Evolutionary conservation across 208 protist genomes (phyloP).

Genomic region (Borovskyia barvae): DNA sequence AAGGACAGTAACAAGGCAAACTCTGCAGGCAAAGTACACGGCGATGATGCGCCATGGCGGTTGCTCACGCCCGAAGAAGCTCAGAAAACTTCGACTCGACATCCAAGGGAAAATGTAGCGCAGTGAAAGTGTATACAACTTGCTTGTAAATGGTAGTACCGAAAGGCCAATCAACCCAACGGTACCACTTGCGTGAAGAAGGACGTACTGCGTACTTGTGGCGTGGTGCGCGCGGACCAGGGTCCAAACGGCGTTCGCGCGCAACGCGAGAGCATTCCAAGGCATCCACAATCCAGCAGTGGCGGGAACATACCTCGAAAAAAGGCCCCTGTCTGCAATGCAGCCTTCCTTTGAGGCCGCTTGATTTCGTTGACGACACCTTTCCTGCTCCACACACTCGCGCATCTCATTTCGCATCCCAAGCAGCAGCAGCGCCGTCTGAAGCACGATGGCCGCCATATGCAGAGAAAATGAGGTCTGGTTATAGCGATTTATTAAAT

Average conservation of each 20-base stretch:
- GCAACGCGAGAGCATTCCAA: slow-evolving; percentile 16
- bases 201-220: slow-evolving; percentile 43
- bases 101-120: slow-evolving; percentile 62
- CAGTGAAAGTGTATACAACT: slow-evolving; percentile 63
- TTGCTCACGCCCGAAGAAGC: slow-evolving; percentile 52
- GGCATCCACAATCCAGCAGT: slow-evolving; percentile 19
- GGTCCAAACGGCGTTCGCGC: slow-evolving; percentile 33
- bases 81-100: slow-evolving; percentile 59
- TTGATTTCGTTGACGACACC: neutral
- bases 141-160: slow-evolving; percentile 59
- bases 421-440: slow-evolving; percentile 59
- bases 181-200: slow-evolving; percentile 40
- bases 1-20: slow-evolving; percentile 33
- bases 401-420: slow-evolving; percentile 69
- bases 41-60: slow-evolving; percentile 13
- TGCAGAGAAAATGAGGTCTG: slow-evolving; percentile 66
- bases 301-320: slow-evolving; percentile 4
- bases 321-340: slow-evolving; percentile 3
- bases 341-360: neutral
- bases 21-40: slow-evolving; percentile 25
- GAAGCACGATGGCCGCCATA: slow-evolving; percentile 48
- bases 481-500: slow-evolving; percentile 36
- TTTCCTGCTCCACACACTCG: slow-evolving; percentile 25
- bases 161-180: slow-evolving; percentile 67
- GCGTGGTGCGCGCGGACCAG: slow-evolving; percentile 53